Evolutionary conservation across 257 asterid species (phyloP).

Genomic region (Forsythia suspensa): DNA sequence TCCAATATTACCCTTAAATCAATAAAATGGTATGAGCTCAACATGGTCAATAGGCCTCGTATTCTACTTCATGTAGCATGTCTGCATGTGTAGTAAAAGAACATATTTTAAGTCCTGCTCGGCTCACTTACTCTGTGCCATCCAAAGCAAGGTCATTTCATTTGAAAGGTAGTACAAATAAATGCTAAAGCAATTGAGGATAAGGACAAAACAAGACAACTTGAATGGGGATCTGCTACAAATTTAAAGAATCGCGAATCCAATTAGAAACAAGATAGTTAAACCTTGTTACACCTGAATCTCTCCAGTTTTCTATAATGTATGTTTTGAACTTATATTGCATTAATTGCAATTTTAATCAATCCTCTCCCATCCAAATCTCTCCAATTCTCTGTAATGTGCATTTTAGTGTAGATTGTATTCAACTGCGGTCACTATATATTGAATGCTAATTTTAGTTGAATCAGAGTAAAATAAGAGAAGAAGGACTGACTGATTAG

Average conservation of each 20-base stretch:
- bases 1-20: constrained; percentile 1
- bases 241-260: neutral
- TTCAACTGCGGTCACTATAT: neutral
- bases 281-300: neutral
- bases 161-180: neutral
- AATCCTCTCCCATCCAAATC: neutral
- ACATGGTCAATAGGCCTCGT: neutral
- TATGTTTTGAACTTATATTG: neutral
- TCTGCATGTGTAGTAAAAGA: neutral
- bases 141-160: constrained; percentile 5
- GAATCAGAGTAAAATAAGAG: neutral
- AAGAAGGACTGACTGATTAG: neutral
- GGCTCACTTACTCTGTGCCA: constrained; percentile 11
- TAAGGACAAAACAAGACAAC: constrained; percentile 2
- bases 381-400: neutral
- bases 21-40: neutral
- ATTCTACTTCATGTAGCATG: neutral
- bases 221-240: neutral
- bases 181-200: neutral
- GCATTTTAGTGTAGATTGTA: neutral
- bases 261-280: neutral
- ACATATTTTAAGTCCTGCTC: neutral
- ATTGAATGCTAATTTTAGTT: neutral
- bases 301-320: neutral
- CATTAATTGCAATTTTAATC: neutral